phyloP scores from a whole-genome alignment of 1,139 yeast genomes.

The Protomyces gravidus region DNA sequence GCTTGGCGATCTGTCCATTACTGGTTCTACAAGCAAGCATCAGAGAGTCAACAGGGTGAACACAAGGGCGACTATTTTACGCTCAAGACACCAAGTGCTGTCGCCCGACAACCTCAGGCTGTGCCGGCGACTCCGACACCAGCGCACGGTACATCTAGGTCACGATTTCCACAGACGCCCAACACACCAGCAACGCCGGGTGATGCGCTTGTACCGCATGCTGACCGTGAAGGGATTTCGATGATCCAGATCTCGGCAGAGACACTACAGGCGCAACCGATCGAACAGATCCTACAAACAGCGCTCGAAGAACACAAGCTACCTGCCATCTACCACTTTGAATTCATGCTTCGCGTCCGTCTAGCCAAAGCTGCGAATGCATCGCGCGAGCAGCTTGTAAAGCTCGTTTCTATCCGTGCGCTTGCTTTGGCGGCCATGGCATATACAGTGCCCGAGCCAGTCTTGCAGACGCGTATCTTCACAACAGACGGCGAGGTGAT shows the following conservation, averaged over 20 bases:
- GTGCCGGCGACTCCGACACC: neutral
- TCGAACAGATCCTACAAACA: constrained; percentile 15
- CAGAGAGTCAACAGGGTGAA: neutral
- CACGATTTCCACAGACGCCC: neutral
- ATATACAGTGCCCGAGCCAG: constrained; percentile 32
- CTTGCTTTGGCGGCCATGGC: constrained; percentile 55
- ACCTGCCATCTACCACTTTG: constrained; percentile 18
- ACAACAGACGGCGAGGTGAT: constrained; percentile 73
- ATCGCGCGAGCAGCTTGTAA: constrained; percentile 50
- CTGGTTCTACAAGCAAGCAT: constrained; percentile 7
- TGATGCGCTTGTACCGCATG: neutral
- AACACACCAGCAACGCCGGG: neutral
- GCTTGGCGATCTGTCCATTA: constrained; percentile 15
- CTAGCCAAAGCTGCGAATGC: constrained; percentile 35
- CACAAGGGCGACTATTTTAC: neutral
- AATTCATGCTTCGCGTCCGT: constrained; percentile 28
- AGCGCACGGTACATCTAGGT: neutral
- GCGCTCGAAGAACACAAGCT: constrained; percentile 12
- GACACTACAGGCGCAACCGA: neutral
- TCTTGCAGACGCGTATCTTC: constrained; percentile 51
- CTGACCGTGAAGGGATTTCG: constrained; percentile 24
- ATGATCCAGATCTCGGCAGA: constrained; percentile 21
- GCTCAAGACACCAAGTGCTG: neutral
- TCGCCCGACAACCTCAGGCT: neutral
- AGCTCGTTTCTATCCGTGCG: constrained; percentile 61